Evolutionary conservation across 1,284 basidiomycete species (phyloP).

Genomic region (Ceratobasidium sp.): DNA sequence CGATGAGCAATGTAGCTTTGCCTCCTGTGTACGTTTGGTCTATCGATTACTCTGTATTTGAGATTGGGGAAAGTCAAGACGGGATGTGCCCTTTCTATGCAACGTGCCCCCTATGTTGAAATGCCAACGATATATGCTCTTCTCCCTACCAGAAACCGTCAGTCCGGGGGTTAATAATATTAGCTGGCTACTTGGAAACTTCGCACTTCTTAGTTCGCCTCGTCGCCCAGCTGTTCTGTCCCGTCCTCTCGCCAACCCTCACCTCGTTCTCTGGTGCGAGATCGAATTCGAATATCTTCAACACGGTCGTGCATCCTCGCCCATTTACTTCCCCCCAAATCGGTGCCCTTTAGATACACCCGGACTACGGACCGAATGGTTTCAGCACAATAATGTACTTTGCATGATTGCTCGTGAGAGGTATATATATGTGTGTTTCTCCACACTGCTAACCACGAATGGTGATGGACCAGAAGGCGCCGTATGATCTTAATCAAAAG

Average conservation of each 20-base stretch:
- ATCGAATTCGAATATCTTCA: no score
- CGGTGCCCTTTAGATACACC: neutral
- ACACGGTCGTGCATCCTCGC: no score
- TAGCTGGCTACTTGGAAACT: no score
- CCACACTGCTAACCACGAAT: no score
- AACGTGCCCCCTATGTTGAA: slow-evolving; percentile 32
- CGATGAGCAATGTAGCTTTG: slow-evolving; percentile 49
- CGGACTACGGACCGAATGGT: neutral
- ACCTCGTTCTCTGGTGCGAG: neutral
- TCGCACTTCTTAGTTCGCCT: neutral
- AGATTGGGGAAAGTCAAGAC: slow-evolving; percentile 14
- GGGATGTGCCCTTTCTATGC: slow-evolving; percentile 18
- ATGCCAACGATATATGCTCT: slow-evolving; percentile 39
- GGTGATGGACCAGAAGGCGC: no score
- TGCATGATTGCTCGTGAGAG: no score
- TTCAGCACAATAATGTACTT: no score
- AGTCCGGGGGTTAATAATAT: neutral
- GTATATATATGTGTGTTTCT: no score
- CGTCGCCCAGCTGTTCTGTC: no score
- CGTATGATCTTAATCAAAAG: no score
- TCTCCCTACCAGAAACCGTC: neutral
- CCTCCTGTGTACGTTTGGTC: slow-evolving; percentile 25
- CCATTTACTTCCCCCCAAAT: neutral
- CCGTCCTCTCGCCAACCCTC: no score
- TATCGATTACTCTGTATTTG: slow-evolving; percentile 38